Evolutionary conservation across 176 grass and related monocot genomes (phyloP).

Genomic region (barley (Hordeum vulgare)): MorexV3_pseudomolecules_assembly NC_058520.1:546764494-546764993

Average conservation of each 20-base stretch:
- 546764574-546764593: conserved; percentile 63
- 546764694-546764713: conserved; percentile 82
- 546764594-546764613: conserved; percentile 86
- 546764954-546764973: conserved; percentile 95
- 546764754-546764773: conserved; percentile 14
- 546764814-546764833: conserved; percentile 77
- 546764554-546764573: conserved; percentile 54
- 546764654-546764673: conserved; percentile 97
- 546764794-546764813: conserved; percentile 64
- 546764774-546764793: conserved; percentile 13
- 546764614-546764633: conserved; percentile 79
- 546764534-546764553: conserved; percentile 62
- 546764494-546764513: conserved; percentile 69
- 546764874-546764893: conserved; percentile 54
- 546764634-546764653: conserved; percentile 96
- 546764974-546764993: conserved; percentile 65
- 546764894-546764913: conserved; percentile 85
- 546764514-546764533: conserved; percentile 76
- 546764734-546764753: conserved; percentile 14
- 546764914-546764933: conserved; percentile 36
- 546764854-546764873: conserved; percentile 55
- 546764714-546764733: conserved; percentile 64
- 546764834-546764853: conserved; percentile 55
- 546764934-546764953: conserved; percentile 92
- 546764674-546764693: conserved; percentile 87